A percentile compares a stretch with the other conserved stretches of the same genome.
These are phyloP conservation scores for Scenedesmus sp. DNA, from an alignment of 163 green algal species.

Conservation along the genomic window DNA sequence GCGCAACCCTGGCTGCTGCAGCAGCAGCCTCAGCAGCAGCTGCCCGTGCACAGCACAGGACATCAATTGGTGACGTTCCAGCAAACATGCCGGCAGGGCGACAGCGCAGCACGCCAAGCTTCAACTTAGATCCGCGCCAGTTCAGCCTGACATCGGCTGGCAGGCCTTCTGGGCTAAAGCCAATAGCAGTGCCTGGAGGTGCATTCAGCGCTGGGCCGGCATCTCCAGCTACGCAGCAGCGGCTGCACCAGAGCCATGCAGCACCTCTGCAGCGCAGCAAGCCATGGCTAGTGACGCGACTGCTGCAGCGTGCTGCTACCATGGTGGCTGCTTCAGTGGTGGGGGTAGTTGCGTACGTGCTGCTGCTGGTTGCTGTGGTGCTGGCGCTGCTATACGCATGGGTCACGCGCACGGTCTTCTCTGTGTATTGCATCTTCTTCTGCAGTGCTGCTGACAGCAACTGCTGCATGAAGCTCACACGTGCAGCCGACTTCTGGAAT, in stretches of 20 bases:
- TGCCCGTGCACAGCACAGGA: not conserved
- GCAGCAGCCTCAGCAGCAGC: not conserved
- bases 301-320: not conserved
- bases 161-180: too few relatives aligned
- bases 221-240: too few relatives aligned
- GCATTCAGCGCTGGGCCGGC: too few relatives aligned
- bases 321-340: not conserved
- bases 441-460: not conserved
- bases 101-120: not conserved
- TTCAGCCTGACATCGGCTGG: too few relatives aligned
- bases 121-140: too few relatives aligned
- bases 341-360: not conserved
- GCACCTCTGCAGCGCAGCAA: not conserved
- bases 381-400: not conserved
- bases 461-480: not conserved
- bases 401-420: conserved; percentile 6
- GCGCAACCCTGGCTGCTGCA: not conserved
- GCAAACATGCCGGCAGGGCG: too few relatives aligned
- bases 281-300: not conserved
- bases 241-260: not conserved
- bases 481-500: conserved; percentile 9
- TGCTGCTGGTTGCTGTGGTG: not conserved
- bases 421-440: conserved; percentile 21
- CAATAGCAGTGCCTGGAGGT: too few relatives aligned
- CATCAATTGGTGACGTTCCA: too few relatives aligned